Base-by-base conservation (phyloP, 2,329 filamentous ascomycete genomes). In the Penicillium digitatum region DNA sequence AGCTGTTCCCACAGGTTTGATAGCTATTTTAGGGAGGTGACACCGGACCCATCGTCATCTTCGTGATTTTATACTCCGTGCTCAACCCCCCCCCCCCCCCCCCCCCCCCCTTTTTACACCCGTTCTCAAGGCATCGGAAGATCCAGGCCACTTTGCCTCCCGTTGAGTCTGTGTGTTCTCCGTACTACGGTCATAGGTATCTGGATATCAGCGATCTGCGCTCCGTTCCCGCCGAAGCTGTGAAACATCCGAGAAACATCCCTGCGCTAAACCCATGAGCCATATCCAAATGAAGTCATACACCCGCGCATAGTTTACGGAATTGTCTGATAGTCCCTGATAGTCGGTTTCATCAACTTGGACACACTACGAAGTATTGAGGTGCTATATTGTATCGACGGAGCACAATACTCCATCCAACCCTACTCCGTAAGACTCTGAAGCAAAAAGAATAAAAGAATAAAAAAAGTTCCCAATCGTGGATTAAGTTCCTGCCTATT, bases 401-500 rank as follows among this genome's bases (percentile, higher is more conserved):
- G 39, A 42, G 24, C 4, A 18, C 24, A 7, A 7, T 20, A 16
- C 27, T 31, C n/a, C 18, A 31, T 44, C 12, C 31, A 8, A 5
- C 11, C 18, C 7, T 39, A 20, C 35, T 38, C 35, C 35, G 18
- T 22, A 16, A n/a, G 26, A 49, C 26, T 42, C 9, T 49, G n/a
- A 12, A 12, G 27, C 20, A 24, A 26, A 10, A 34, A 12, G 27
- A 12, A 24, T n/a, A 10, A 34, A 18, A 26, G 40, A 46, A 45
- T 57, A 48, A 58, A 51, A 32, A n/a, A n/a, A n/a, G n/a, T n/a
- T n/a, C n/a, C n/a, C n/a, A n/a, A n/a, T n/a, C n/a, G n/a, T n/a
- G n/a, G 18, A 57, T 56, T 61, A 42, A 22, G 6, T 27, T 52
- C 59, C 48, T 62, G 55, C 60, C 60, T 60, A 58, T 53, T 57